Evolutionary conservation across 805 yeast genomes (phyloP).

Genomic region (Wickerhamiella musiphila): DNA sequence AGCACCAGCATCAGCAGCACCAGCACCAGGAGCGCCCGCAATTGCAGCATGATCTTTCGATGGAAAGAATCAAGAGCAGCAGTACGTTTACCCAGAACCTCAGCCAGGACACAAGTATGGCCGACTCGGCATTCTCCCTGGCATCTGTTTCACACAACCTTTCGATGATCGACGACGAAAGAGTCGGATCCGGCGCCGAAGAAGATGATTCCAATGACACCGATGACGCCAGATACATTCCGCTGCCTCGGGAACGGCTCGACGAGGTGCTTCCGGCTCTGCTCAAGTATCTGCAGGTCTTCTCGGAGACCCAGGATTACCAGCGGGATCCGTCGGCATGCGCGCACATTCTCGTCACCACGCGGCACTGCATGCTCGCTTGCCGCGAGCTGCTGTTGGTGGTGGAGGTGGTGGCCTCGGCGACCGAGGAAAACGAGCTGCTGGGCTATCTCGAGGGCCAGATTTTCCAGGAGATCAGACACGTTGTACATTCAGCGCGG

Average conservation of each 20-base stretch:
- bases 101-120: not conserved
- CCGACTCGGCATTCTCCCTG: not conserved
- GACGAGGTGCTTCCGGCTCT: constrained; percentile 22
- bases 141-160: not conserved
- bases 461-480: constrained; percentile 20
- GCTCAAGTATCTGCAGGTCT: constrained; percentile 20
- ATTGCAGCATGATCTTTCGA: not conserved
- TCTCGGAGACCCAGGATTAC: constrained; percentile 17
- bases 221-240: too few relatives aligned
- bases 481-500: constrained; percentile 23
- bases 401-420: constrained; percentile 19
- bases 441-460: constrained; percentile 21
- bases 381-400: constrained; percentile 24
- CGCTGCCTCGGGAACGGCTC: constrained; percentile 20
- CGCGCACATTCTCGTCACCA: constrained; percentile 19
- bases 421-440: constrained; percentile 16
- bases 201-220: too few relatives aligned
- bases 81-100: not conserved
- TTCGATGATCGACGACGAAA: too few relatives aligned
- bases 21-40: not conserved
- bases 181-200: too few relatives aligned
- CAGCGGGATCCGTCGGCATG: constrained; percentile 20
- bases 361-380: constrained; percentile 25
- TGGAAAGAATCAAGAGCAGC: too few relatives aligned
- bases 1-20: not conserved